Evolutionary conservation across 2,329 filamentous ascomycete species (phyloP), one percentile per base, ranked within the genome.

Genomic region (Phialophora expanda): DNA sequence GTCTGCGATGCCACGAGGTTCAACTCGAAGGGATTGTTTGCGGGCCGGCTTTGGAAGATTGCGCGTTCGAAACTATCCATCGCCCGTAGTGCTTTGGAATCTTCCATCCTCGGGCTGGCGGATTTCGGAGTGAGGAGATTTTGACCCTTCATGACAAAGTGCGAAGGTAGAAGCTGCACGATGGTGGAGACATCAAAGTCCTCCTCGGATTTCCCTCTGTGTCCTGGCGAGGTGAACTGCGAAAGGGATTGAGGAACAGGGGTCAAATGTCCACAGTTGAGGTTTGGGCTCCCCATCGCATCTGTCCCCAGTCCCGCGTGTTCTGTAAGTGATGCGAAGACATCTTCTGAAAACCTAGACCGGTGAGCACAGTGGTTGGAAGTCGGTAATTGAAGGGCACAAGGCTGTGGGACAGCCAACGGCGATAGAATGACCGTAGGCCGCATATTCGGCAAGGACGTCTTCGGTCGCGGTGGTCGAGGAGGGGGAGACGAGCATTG

Each of bases 401-500:
- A 56, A 55, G 20, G 34, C 11, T 56, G 24, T 26, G 66, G 46
- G 28, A 63, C 61, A 17, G 68, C 48, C 26, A 68, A 26, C 7
- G 68, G 70, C 14, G 66, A 69, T 8, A 68, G 65, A 34, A 71
- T 67, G n/a, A 68, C 65, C 17, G 58, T 69, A 7, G 68, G 70
- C 8, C 66, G 69, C 26, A 73, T 46, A 24, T 73, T 69, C 28
- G 66, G 66, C 5, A 73, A 55, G 4, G 67, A 70, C 2, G 57
- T 68, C 28, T 66, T 65, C n/a, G 71, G 71, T 38, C 71, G 65
- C 9, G 71, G 66, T 14, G 69, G 69, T n/a, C 71, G 66, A 22
- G 56, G 56, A 46, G 69, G 70, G 44, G 67, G 66, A 24, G 22
- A 30, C 14, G 48, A 51, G 57, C 62, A 44, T 28, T 57, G 38